Conservation (phyloP, 495 filamentous ascomycete species). For the Neurospora terricola region DNA sequence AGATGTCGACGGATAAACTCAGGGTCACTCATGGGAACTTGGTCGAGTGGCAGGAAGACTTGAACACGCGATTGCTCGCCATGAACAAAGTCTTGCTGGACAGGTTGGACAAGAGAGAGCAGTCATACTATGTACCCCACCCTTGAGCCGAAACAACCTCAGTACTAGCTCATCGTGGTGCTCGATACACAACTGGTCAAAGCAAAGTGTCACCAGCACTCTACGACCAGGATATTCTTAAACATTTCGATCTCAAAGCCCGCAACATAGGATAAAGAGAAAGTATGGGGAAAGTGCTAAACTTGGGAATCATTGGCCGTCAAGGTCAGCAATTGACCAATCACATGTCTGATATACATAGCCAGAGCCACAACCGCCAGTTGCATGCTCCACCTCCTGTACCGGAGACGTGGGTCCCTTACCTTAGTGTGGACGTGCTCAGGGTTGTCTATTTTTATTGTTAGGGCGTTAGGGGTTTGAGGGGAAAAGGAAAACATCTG, state of each 20-base stretch:
- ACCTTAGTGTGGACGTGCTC: not conserved
- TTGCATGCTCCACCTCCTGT: not conserved
- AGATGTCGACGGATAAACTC: conserved; percentile 1
- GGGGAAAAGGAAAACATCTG: not conserved
- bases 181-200: not conserved
- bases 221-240: not conserved
- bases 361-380: not conserved
- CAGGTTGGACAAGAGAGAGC: not conserved
- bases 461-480: not conserved
- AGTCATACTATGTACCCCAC: not conserved
- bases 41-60: conserved; percentile 11
- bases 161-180: not conserved
- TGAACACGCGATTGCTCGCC: conserved; percentile 8
- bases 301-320: not conserved
- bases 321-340: not conserved
- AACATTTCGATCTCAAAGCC: not conserved
- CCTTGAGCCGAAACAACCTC: not conserved
- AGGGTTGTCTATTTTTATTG: not conserved
- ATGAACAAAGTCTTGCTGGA: conserved; percentile 10
- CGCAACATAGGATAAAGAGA: not conserved
- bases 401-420: not conserved
- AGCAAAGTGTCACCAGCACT: not conserved
- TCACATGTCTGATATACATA: not conserved
- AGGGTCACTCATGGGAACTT: conserved; percentile 4
- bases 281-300: not conserved